These are phyloP conservation scores for Debaryomycetaceae sp. DNA, from an alignment of 1,139 yeast species.

Conservation along the genomic window DNA sequence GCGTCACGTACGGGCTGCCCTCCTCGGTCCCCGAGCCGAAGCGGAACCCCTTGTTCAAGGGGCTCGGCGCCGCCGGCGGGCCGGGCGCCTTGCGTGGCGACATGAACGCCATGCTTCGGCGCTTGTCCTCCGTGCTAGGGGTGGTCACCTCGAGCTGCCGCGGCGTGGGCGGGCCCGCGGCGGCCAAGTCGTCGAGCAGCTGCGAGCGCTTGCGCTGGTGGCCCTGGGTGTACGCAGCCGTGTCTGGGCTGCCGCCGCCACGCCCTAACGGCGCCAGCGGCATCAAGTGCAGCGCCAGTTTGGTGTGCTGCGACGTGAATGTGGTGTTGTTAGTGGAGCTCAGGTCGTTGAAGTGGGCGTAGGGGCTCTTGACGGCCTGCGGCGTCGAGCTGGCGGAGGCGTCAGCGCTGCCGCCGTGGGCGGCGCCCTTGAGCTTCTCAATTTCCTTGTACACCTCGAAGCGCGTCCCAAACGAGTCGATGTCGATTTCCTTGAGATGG, in stretches of 20 bases:
- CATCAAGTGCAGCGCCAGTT: conserved; percentile 12
- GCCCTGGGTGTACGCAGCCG: conserved; percentile 8
- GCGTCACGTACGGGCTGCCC: conserved; percentile 17
- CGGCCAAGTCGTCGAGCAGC: conserved; percentile 46
- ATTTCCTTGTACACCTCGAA: conserved; percentile 89
- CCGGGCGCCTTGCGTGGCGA: conserved; percentile 66
- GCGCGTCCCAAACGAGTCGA: conserved; percentile 89
- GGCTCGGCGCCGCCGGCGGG: conserved; percentile 50
- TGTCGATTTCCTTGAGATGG: conserved; percentile 86
- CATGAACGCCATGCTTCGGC: conserved; percentile 25
- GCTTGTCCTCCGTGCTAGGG: conserved; percentile 9
- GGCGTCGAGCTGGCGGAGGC: too few species aligned
- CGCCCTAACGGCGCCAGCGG: conserved; percentile 16
- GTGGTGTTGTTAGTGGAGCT: conserved; percentile 6
- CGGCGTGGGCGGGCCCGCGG: too few species aligned
- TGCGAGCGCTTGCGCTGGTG: conserved; percentile 48
- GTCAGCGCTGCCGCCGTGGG: conserved; percentile 9
- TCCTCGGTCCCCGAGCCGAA: conserved; percentile 9
- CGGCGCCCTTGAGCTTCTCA: conserved; percentile 52
- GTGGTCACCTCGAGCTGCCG: conserved; percentile 8
- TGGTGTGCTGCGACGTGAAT: conserved; percentile 2
- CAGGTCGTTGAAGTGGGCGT: conserved; percentile 2
- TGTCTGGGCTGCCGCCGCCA: conserved; percentile 3
- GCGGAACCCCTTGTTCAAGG: conserved; percentile 23
- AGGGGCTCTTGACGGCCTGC: not conserved